Conservation (phyloP, 257 asterid species). For the Scutellaria baicalensis region DNA sequence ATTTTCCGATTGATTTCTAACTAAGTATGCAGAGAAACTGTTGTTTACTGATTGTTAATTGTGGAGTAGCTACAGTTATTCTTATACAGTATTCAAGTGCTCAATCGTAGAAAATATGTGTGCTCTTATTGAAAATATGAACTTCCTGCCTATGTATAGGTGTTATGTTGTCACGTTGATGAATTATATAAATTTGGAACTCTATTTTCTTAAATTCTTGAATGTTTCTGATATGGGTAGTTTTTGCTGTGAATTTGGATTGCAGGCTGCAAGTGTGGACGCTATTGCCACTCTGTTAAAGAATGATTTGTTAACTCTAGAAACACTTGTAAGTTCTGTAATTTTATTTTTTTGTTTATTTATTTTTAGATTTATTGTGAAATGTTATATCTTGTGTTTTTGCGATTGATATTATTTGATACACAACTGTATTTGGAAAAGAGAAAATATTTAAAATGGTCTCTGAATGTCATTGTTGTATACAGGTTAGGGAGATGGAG, state of each 20-base stretch:
- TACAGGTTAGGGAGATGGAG: constrained; percentile 85
- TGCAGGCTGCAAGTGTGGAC: constrained; percentile 61
- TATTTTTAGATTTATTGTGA: not conserved
- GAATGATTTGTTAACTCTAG: constrained; percentile 54
- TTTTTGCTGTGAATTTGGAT: constrained; percentile 17
- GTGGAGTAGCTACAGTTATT: not conserved
- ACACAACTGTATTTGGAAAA: not conserved
- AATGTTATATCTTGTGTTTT: not conserved
- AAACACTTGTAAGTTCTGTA: constrained; percentile 46
- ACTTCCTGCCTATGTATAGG: no score
- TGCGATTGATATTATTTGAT: not conserved
- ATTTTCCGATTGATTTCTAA: not conserved
- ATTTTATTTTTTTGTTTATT: not conserved
- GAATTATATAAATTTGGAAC: not conserved
- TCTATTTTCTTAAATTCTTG: not conserved
- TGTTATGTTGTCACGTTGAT: no score
- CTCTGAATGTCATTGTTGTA: not conserved
- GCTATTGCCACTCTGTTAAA: constrained; percentile 54
- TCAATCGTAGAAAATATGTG: not conserved
- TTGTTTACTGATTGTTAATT: not conserved
- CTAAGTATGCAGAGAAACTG: not conserved
- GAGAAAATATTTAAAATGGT: not conserved
- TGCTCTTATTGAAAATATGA: not conserved
- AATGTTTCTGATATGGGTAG: not conserved
- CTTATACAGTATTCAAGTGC: not conserved